phyloP scores from a whole-genome alignment of 1,284 basidiomycete genomes.

The Fomes fomentarius region DNA sequence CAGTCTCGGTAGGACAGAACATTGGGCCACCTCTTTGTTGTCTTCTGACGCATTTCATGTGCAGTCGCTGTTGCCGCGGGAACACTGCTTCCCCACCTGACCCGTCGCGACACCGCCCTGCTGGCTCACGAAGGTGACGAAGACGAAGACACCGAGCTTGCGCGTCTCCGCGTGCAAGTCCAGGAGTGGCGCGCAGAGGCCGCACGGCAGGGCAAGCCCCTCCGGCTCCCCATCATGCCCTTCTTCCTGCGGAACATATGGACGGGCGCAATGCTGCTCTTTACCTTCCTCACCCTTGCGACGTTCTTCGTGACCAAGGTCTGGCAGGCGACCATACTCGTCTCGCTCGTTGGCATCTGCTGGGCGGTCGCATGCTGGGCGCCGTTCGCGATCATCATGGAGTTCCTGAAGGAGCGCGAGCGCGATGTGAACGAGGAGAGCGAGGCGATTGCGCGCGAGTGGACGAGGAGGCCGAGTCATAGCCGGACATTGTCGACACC shows the following conservation, averaged over 20 bases:
- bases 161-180: constrained; percentile 71
- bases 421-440: constrained; percentile 24
- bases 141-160: constrained; percentile 73
- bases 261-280: constrained; percentile 84
- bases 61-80: constrained; percentile 86
- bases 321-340: constrained; percentile 78
- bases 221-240: constrained; percentile 83
- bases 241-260: constrained; percentile 91
- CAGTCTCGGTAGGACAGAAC: constrained; percentile 67
- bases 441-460: constrained; percentile 17
- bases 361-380: constrained; percentile 98
- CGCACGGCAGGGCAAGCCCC: constrained; percentile 66
- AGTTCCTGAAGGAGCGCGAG: constrained; percentile 85
- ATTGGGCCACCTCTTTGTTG: background rate
- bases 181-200: constrained; percentile 84
- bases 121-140: constrained; percentile 72
- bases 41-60: background rate
- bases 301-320: constrained; percentile 86
- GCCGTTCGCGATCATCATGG: constrained; percentile 91
- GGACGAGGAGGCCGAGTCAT: constrained; percentile 42
- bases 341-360: constrained; percentile 86
- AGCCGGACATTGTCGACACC: constrained; percentile 51
- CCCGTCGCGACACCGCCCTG: constrained; percentile 77
- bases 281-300: constrained; percentile 75
- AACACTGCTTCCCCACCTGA: constrained; percentile 80